Evolutionary conservation across 176 grass and related monocot species (phyloP), one percentile per base, ranked within the genome.

Genomic region (Neostapfia colusana): DNA sequence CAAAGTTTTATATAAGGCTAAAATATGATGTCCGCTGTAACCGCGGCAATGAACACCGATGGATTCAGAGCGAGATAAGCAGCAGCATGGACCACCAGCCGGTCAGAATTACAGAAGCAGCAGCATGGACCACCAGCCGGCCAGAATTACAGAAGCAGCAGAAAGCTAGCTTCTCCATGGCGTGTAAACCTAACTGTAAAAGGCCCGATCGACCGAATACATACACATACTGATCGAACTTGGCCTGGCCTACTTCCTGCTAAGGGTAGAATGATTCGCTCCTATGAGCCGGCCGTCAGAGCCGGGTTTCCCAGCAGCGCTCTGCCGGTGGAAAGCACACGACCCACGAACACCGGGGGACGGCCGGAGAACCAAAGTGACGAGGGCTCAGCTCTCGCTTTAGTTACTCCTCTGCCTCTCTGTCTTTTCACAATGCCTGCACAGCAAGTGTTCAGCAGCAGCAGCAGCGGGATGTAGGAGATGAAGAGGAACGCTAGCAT

Each of bases 321-420:
- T n/a, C n/a, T 59, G 79, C 79, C 41, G 80, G 74, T 79, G 67
- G 39, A 78, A 67, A 83, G 73, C 73, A 14, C 46, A 58, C n/a
- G n/a, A 10, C 43, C 62, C 68, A 39, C 41, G 41, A 41, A 15
- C 46, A 60, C 50, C 50, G 20, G 68, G 24, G 53, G 51, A 54
- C 20, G 53, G 51, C 21, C 20, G 35, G 34, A 51, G 36, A 72
- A 8, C 45, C 40, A 78, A 84, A 84, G 73, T 20, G 53, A 75
- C 17, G 28, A 21, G n/a, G 15, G 18, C 44, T 50, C 68, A 18
- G 27, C 23, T 7, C 41, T 74, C 51, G 43, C 77, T 42, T 63
- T 70, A 59, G 54, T 50, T 70, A 59, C 63, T 50, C 2, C 28
- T 18, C 3, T 36, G 14, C 42, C 31, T 31, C 3, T 31, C 31